A percentile compares a stretch with the other conserved stretches of the same genome.
phyloP scores from a whole-genome alignment of 768 basidiomycete species.

The Kwoniella newhampshirensis region DNA sequence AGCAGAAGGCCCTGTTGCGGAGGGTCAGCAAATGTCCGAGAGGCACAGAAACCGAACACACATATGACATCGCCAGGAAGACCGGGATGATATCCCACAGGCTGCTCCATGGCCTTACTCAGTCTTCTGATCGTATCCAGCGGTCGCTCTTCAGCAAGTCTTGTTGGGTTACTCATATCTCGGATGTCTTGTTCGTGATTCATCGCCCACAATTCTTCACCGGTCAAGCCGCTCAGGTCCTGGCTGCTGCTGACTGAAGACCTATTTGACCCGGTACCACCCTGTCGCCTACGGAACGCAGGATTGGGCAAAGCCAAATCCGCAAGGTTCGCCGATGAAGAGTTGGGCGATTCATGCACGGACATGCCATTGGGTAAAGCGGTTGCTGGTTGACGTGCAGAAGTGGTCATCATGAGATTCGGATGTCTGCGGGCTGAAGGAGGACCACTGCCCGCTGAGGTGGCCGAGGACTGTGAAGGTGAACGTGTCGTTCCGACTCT shows the following conservation, averaged over 20 bases:
- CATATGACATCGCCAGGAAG: constrained; percentile 46
- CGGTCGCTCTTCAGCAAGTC: constrained; percentile 45
- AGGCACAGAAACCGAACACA: constrained; percentile 16
- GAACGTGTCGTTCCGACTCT: constrained; percentile 8
- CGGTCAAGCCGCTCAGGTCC: constrained; percentile 35
- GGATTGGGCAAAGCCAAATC: constrained; percentile 41
- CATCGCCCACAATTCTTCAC: constrained; percentile 42
- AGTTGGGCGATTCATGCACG: constrained; percentile 37
- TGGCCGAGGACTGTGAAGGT: constrained; percentile 16
- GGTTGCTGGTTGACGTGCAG: constrained; percentile 2
- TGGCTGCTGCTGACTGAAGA: constrained; percentile 28
- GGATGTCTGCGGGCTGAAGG: constrained; percentile 17
- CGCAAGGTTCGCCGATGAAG: constrained; percentile 25
- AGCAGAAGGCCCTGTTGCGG: constrained; percentile 38
- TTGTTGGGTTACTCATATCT: constrained; percentile 48
- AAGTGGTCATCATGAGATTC: constrained; percentile 19
- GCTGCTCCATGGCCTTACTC: constrained; percentile 29
- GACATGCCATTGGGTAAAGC: constrained; percentile 27
- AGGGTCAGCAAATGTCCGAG: background rate
- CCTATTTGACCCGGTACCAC: constrained; percentile 30
- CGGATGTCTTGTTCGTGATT: constrained; percentile 27
- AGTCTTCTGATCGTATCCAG: constrained; percentile 46
- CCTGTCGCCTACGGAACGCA: constrained; percentile 31
- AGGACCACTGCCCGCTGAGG: constrained; percentile 8
- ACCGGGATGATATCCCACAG: constrained; percentile 10